Percentiles rank a stretch among this genome's conserved stretches.
Conservation (phyloP, 805 yeast genomes). For the Ogataea ramenticola region DNA sequence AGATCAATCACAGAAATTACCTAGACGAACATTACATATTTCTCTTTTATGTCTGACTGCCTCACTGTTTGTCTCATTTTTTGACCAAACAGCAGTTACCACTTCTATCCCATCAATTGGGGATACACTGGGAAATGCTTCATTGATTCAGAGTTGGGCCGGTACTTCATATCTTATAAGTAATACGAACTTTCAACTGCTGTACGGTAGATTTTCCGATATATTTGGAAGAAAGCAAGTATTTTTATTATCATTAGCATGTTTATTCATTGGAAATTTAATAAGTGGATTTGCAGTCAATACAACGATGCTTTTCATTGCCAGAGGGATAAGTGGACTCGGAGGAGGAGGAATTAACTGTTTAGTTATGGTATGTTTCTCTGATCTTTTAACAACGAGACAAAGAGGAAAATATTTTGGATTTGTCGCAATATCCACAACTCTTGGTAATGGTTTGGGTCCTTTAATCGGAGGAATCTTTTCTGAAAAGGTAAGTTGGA, state of each 20-base stretch:
- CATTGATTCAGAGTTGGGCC: constrained; percentile 43
- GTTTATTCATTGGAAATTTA: constrained; percentile 36
- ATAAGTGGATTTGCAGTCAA: constrained; percentile 44
- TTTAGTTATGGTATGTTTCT: constrained; percentile 43
- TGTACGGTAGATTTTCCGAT: constrained; percentile 46
- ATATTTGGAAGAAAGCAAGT: constrained; percentile 45
- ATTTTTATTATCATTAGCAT: constrained; percentile 30
- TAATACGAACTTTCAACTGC: constrained; percentile 44
- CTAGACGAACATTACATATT: constrained; percentile 7
- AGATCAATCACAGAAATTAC: constrained; percentile 13
- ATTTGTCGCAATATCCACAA: constrained; percentile 40
- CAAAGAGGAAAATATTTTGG: constrained; percentile 53
- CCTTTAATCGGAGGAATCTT: constrained; percentile 51
- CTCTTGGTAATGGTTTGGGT: constrained; percentile 45
- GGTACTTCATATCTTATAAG: constrained; percentile 48
- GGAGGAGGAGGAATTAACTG: constrained; percentile 48
- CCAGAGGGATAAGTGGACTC: constrained; percentile 47
- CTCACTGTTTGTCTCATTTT: constrained; percentile 28
- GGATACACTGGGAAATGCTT: constrained; percentile 34
- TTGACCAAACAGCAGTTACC: constrained; percentile 43
- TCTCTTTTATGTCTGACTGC: constrained; percentile 12
- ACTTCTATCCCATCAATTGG: constrained; percentile 43
- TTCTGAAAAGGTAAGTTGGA: constrained; percentile 38
- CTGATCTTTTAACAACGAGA: constrained; percentile 43
- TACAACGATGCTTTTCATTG: constrained; percentile 40